Conservation (phyloP, 441 rosid species). For the Croton setiger region DNA sequence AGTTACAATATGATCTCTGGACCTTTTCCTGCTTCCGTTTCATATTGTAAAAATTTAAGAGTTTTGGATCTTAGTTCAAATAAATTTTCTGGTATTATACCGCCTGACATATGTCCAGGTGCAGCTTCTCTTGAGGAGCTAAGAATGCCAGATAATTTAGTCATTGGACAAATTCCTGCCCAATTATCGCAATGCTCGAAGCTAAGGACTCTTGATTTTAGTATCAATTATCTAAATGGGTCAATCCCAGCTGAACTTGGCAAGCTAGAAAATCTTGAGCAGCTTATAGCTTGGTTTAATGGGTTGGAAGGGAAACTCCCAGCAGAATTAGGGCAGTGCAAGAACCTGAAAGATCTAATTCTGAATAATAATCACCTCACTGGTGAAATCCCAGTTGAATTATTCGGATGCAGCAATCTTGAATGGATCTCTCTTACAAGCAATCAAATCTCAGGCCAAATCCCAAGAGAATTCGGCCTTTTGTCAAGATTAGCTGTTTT, state of each 20-base stretch:
- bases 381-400: constrained; percentile 71
- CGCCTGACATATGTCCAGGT: constrained; percentile 80
- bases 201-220: constrained; percentile 69
- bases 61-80: constrained; percentile 80
- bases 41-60: constrained; percentile 61
- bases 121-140: constrained; percentile 74
- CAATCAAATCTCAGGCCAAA: constrained; percentile 63
- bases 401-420: constrained; percentile 74
- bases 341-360: constrained; percentile 68
- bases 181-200: constrained; percentile 65
- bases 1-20: constrained; percentile 74
- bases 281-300: constrained; percentile 90
- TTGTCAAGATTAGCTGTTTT: constrained; percentile 78
- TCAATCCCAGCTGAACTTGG: constrained; percentile 81
- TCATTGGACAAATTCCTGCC: constrained; percentile 69
- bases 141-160: constrained; percentile 76
- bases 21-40: constrained; percentile 62
- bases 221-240: constrained; percentile 83
- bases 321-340: constrained; percentile 66
- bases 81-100: constrained; percentile 64
- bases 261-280: constrained; percentile 71
- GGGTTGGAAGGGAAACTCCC: constrained; percentile 73
- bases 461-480: constrained; percentile 59
- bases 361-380: constrained; percentile 75
- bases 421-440: constrained; percentile 95